These are phyloP conservation scores for Mucor indicus DNA, from an alignment of 371 early-diverging fungal genomes.

Conservation along the genomic window DNA sequence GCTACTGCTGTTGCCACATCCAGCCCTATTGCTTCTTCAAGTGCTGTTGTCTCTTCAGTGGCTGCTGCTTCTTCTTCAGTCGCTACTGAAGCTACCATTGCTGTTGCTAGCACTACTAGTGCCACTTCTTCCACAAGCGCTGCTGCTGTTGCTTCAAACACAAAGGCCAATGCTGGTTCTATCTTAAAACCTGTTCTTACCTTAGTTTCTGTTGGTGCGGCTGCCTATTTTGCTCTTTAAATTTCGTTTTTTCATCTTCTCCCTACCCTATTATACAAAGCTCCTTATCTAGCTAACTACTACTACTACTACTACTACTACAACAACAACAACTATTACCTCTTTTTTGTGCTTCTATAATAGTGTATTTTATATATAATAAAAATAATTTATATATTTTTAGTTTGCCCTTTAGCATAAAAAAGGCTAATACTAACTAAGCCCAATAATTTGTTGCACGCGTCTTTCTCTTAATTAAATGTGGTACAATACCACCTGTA, in stretches of 20 bases:
- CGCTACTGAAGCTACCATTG: not conserved
- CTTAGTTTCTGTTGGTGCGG: slow-evolving; percentile 14
- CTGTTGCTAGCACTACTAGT: not conserved
- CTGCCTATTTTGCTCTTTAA: slow-evolving; percentile 14
- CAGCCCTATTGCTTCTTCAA: not conserved
- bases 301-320: not conserved
- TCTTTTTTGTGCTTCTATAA: no score
- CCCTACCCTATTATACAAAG: no score
- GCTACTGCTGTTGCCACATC: not conserved
- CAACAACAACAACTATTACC: not conserved
- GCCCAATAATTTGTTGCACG: no score
- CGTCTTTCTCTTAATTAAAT: no score
- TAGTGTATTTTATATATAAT: no score
- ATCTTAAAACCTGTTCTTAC: slow-evolving; percentile 16
- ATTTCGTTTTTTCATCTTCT: no score
- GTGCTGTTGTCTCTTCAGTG: not conserved
- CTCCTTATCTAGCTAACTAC: no score
- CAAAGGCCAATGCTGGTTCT: not conserved
- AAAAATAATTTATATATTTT: no score
- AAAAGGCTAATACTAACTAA: no score
- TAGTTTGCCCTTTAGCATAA: no score
- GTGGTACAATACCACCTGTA: no score
- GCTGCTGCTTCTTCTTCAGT: not conserved
- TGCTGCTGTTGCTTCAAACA: not conserved
- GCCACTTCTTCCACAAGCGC: not conserved